phyloP scores from a whole-genome alignment of 768 basidiomycete genomes.

The Erythrobasidium yunnanense region DNA sequence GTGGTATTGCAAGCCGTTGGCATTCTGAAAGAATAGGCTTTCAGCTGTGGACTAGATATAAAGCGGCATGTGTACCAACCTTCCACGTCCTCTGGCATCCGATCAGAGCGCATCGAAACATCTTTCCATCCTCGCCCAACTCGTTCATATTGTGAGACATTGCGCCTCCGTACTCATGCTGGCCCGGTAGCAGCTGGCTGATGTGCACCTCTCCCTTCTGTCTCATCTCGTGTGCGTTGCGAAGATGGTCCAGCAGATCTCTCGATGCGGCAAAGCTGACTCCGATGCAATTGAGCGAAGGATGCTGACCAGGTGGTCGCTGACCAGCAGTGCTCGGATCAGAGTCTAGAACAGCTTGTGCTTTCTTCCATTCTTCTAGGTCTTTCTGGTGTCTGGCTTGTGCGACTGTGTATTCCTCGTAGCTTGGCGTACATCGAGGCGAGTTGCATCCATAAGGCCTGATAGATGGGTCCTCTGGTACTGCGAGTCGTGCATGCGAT shows the following conservation, averaged over 20 bases:
- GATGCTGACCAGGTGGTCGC: not conserved
- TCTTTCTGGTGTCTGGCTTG: not conserved
- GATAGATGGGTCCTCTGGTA: not conserved
- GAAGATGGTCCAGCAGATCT: not conserved
- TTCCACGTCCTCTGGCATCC: not conserved
- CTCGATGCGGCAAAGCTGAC: not conserved
- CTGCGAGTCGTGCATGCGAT: not conserved
- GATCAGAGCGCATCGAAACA: not conserved
- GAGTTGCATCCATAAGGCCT: constrained; percentile 1
- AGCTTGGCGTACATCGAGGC: not conserved
- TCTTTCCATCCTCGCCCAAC: not conserved
- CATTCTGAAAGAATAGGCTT: not conserved
- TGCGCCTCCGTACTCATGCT: not conserved
- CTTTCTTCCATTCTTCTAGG: not conserved
- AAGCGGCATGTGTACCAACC: not conserved
- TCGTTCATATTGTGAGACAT: not conserved
- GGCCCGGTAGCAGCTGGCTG: not conserved
- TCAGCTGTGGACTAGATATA: not conserved
- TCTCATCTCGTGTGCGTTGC: not conserved
- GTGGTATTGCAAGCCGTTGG: constrained; percentile 2
- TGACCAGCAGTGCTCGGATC: not conserved
- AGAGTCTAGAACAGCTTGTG: not conserved
- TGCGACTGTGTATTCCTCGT: not conserved
- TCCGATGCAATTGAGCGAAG: not conserved
- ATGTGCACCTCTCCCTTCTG: not conserved